Base-by-base conservation (phyloP, 1,284 basidiomycete species). In the Cryptococcus sp. region DNA sequence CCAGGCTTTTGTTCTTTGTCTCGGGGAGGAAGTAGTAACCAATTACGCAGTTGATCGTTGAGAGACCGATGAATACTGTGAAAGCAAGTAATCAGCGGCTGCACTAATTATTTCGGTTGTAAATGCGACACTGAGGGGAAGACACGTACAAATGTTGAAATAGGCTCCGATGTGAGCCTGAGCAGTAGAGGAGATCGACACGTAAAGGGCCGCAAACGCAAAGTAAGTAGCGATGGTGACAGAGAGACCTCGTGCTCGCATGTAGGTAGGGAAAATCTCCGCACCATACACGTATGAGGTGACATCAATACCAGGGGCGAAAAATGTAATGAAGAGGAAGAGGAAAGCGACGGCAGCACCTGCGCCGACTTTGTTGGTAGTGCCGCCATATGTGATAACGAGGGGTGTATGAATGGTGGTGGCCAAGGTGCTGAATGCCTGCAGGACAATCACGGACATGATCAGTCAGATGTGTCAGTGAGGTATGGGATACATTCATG, bases 271-370 rank as follows among this genome's bases (percentile, higher is more conserved):
- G 37, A 47, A 55, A 23, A 55, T 55, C 25, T 55, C 53, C 19
- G 53, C 25, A 3, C 26, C 53, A 20, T 55, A 55, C 17, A 55
- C 53, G 37, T 55, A 55, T 23, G 46, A 38, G 15, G 53, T 57
- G 39, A 57, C 55, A 26, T 57, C 55, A n/a, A 57, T 39, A 34
- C 55, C 55, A 3, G 55, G 40, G 20, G 50, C 55, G 55, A 57
- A 52, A 22, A 52, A 51, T 5, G 55, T 52, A 44, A 57, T 52
- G 50, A 57, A 57, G 19, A 57, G 34, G 49, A 57, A 57, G 19
- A 57, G 50, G 38, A 57, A 57, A 6, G 55, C 55, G 10, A 57
- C 44, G 4, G 40, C 55, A 40, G 55, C 55, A 5, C 55, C 55
- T 8, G 39, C 40, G 19, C 55, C 55, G 16, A 39, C 55, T 25